Percentiles rank a stretch among this genome's conserved stretches.
These are phyloP conservation scores for Sequoiadendron giganteum DNA, from an alignment of 75 land plant genomes.

Conservation along the genomic window DNA sequence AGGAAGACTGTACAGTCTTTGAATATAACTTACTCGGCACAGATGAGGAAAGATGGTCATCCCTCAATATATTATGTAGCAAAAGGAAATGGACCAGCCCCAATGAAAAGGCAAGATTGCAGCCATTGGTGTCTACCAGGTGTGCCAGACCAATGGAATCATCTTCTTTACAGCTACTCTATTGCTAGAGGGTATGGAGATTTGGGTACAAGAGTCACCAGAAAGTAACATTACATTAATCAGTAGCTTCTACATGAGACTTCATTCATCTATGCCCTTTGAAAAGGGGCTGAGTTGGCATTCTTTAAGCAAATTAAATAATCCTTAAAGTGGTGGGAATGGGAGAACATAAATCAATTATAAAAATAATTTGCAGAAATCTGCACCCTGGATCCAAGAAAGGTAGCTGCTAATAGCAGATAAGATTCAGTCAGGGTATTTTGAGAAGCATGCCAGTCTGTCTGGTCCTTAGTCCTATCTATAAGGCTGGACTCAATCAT, in stretches of 20 bases:
- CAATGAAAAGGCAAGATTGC: constrained; percentile 54
- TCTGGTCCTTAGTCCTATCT: not conserved
- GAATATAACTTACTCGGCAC: constrained; percentile 69
- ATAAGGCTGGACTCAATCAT: no score
- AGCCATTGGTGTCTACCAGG: constrained; percentile 97
- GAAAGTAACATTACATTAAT: not conserved
- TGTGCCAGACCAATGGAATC: constrained; percentile 90
- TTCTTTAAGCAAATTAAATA: not conserved
- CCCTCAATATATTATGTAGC: constrained; percentile 53
- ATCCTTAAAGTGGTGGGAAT: not conserved
- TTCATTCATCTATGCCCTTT: not conserved
- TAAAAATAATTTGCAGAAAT: not conserved
- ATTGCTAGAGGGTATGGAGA: constrained; percentile 39
- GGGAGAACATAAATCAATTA: not conserved
- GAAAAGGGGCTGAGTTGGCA: not conserved
- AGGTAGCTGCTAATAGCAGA: not conserved
- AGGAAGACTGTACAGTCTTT: constrained; percentile 37
- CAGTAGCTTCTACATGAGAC: not conserved
- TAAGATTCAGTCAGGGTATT: not conserved
- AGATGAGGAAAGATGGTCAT: constrained; percentile 75
- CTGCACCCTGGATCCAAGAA: not conserved
- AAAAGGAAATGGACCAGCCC: constrained; percentile 22
- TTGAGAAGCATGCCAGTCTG: not conserved
- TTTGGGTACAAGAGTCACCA: not conserved
- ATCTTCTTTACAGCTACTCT: constrained; percentile 58